Evolutionary conservation across 139 green algal species (phyloP).

Genomic region (Desmodesmus armatus): DNA sequence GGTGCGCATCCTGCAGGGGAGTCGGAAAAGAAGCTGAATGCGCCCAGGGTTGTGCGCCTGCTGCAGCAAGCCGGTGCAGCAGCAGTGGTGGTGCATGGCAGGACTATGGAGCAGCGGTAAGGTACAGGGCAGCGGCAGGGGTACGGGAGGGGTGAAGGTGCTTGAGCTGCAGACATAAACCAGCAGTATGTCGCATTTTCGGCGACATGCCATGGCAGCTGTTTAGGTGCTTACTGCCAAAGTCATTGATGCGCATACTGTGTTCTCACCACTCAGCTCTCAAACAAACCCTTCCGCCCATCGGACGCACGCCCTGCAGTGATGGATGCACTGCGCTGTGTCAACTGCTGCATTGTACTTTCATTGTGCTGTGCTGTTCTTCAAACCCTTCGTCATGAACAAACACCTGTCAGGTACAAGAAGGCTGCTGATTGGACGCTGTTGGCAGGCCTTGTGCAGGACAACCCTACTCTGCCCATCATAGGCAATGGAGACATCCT

Average conservation of each 20-base stretch:
- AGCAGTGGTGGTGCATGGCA: slow-evolving; percentile 86
- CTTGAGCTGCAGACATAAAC: no score
- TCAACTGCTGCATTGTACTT: no score
- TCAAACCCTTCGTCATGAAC: no score
- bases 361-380: not conserved
- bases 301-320: no score
- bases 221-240: no score
- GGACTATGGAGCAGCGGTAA: slow-evolving; percentile 85
- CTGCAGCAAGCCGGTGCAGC: slow-evolving; percentile 77
- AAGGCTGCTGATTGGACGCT: slow-evolving; percentile 82
- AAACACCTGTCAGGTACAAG: slow-evolving; percentile 87
- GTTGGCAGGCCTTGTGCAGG: slow-evolving; percentile 60
- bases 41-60: slow-evolving; percentile 63
- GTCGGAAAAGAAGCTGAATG: slow-evolving; percentile 75
- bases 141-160: no score
- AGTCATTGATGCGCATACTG: not conserved
- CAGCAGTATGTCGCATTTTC: no score
- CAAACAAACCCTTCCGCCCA: no score
- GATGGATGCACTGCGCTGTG: no score
- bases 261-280: no score
- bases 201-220: no score
- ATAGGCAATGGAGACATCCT: slow-evolving; percentile 86
- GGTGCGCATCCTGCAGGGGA: slow-evolving; percentile 50
- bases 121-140: not conserved
- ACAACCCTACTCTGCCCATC: slow-evolving; percentile 53